Percentiles rank a stretch among this genome's conserved stretches.
Evolutionary conservation across 108 stramenopile species (phyloP).

Genomic region (Aurantiochytrium sp.): DNA sequence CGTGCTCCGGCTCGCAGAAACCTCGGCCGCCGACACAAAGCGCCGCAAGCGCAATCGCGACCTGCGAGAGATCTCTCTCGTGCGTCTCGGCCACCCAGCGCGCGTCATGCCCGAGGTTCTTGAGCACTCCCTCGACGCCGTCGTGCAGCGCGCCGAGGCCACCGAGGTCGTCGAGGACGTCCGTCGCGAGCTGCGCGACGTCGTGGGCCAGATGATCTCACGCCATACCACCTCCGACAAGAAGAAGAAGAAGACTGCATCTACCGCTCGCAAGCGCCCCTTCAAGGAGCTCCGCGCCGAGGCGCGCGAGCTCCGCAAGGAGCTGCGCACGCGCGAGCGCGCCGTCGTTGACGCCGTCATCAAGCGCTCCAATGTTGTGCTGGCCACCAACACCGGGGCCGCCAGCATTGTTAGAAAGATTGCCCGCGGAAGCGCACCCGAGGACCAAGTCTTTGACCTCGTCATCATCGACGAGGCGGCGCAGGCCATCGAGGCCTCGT

Average conservation of each 20-base stretch:
- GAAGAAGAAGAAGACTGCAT: constrained; percentile 43
- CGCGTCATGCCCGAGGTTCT: constrained; percentile 71
- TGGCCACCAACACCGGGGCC: constrained; percentile 83
- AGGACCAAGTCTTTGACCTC: constrained; percentile 72
- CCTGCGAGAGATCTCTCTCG: constrained; percentile 35
- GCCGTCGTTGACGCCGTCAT: constrained; percentile 77
- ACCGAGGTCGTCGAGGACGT: constrained; percentile 87
- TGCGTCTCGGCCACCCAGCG: constrained; percentile 91
- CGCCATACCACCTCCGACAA: neutral
- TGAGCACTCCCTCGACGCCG: constrained; percentile 80
- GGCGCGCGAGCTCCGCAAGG: constrained; percentile 48
- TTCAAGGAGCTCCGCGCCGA: constrained; percentile 64
- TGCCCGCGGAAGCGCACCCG: neutral
- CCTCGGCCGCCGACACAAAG: neutral
- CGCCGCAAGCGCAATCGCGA: neutral
- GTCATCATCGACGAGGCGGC: constrained; percentile 99
- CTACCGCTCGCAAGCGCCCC: neutral
- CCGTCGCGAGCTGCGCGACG: constrained; percentile 66
- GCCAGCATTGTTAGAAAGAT: constrained; percentile 33
- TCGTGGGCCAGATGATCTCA: neutral
- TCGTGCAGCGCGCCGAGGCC: constrained; percentile 80
- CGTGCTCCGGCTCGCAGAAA: constrained; percentile 66
- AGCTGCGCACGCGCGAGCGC: constrained; percentile 79
- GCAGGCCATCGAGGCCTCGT: constrained; percentile 87
- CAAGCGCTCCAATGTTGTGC: constrained; percentile 68